Percentiles rank a stretch among this genome's conserved stretches.
phyloP scores from a whole-genome alignment of 2,329 filamentous ascomycete species.

The Arachnopeziza araneosa region DNA sequence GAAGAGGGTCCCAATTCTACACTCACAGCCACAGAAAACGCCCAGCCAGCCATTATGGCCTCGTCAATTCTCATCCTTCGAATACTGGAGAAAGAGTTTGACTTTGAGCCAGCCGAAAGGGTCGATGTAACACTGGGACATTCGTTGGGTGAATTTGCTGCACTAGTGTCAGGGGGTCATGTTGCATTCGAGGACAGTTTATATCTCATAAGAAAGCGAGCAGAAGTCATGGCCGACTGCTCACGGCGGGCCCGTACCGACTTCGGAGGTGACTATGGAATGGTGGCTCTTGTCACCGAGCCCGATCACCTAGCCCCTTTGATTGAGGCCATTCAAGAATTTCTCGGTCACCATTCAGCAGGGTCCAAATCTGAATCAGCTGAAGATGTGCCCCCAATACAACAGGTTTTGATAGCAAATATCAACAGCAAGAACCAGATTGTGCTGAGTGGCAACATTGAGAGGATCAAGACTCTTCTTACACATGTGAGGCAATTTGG shows the following conservation, averaged over 20 bases:
- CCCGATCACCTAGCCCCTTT: slow-evolving; percentile 66
- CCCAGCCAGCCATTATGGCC: slow-evolving; percentile 94
- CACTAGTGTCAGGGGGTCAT: slow-evolving; percentile 79
- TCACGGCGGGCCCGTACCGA: slow-evolving; percentile 59
- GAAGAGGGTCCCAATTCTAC: slow-evolving; percentile 69
- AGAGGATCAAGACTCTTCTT: slow-evolving; percentile 73
- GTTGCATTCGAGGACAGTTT: slow-evolving; percentile 73
- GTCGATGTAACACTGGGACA: slow-evolving; percentile 85
- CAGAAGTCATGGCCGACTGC: slow-evolving; percentile 77
- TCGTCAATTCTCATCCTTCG: slow-evolving; percentile 86
- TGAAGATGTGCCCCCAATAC: slow-evolving; percentile 65
- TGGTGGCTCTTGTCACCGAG: slow-evolving; percentile 90
- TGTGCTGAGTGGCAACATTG: slow-evolving; percentile 82
- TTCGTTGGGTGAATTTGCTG: slow-evolving; percentile 88
- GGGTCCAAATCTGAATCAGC: slow-evolving; percentile 63
- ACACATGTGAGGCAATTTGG: slow-evolving; percentile 84
- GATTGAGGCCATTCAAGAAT: slow-evolving; percentile 70
- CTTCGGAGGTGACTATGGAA: slow-evolving; percentile 80
- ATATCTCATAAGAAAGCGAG: slow-evolving; percentile 68
- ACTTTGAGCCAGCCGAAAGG: slow-evolving; percentile 62
- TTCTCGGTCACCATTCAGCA: slow-evolving; percentile 64
- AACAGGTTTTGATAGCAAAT: slow-evolving; percentile 88
- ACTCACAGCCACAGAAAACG: slow-evolving; percentile 78
- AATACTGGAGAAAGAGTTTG: slow-evolving; percentile 79
- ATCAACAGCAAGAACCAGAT: slow-evolving; percentile 97